Percentiles rank a stretch among this genome's conserved stretches.
phyloP scores from a whole-genome alignment of 1,284 basidiomycete species.

The Trametes hirsuta region DNA sequence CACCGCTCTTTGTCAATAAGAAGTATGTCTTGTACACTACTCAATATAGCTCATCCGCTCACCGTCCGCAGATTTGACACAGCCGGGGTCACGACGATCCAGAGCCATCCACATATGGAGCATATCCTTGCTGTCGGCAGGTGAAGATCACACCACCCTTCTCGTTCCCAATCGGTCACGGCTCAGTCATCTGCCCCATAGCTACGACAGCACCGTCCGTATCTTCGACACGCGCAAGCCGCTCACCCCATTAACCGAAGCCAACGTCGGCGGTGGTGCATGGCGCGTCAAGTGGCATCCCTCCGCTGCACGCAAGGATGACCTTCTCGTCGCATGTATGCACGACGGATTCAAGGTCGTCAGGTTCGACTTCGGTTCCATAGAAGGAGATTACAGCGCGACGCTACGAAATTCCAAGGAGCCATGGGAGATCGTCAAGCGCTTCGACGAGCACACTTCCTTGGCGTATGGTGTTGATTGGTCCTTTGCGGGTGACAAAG shows the following conservation, averaged over 20 bases:
- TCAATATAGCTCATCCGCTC: not conserved
- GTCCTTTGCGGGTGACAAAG: conserved; percentile 54
- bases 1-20: conserved; percentile 76
- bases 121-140: conserved; percentile 91
- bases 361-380: conserved; percentile 42
- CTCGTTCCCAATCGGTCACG: not conserved
- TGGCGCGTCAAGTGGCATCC: conserved; percentile 99
- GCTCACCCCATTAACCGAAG: conserved; percentile 56
- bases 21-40: conserved; percentile 46
- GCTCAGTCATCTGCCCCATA: conserved; percentile 36
- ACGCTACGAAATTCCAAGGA: conserved; percentile 3
- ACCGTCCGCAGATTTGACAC: conserved; percentile 75
- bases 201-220: conserved; percentile 85
- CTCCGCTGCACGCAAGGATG: conserved; percentile 52
- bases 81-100: conserved; percentile 86
- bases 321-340: conserved; percentile 94
- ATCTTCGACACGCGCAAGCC: conserved; percentile 86
- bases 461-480: conserved; percentile 97
- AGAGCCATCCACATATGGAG: conserved; percentile 80
- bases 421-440: conserved; percentile 49
- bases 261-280: conserved; percentile 86
- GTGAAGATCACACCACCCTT: conserved; percentile 41
- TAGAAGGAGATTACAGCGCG: not conserved
- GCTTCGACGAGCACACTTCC: conserved; percentile 81
- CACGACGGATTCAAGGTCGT: conserved; percentile 94